Base-by-base conservation (phyloP, 768 basidiomycete genomes). In the Termitomyces sp. region DNA sequence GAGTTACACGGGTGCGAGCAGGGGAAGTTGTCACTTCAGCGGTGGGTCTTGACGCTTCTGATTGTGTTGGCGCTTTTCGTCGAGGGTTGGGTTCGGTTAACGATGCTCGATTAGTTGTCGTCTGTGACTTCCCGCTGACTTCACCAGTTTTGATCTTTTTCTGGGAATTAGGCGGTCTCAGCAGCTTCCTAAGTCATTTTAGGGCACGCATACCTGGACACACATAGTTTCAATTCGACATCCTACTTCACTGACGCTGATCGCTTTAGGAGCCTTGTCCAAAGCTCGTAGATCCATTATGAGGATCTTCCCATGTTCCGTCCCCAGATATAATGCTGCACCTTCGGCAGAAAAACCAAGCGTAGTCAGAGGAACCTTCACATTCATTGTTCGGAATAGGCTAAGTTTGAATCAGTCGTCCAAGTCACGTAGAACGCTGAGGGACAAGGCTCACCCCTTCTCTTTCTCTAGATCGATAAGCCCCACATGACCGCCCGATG, bases 391-490 rank as follows among this genome's bases (percentile, higher is more conserved):
- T 26, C 84, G 81, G 59, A 87, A 77, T 44, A 87, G 70, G 19
- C 87, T 90, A 43, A n/a, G 51, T 5, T 10, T 43, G 4, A 7
- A 28, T 21, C 3, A 41, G 30, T 14, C 17, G n/a, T 14, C 9
- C n/a, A 43, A 32, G 2, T 17, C 21, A 21, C 15, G 10, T 42
- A 28, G 11, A 22, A n/a, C 45, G 30, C 28, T 41, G 28, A 10
- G 2, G n/a, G 22, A 37, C 14, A 37, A 37, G 15, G 66, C 78
- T 44, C 61, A 88, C 88, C 80, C 78, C 61, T 83, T 83, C 55
- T 89, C 87, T 65, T 88, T 90, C 47, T 90, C 87, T 22, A 91
- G 64, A 64, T 91, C 89, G 47, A 90, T 68, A 8, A 90, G 73
- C 3, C 68, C 74, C 11, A 90, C 73, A 42, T 71, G 69, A 1